Evolutionary conservation across 2,329 filamentous ascomycete genomes (phyloP).

Genomic region (Monascus ruber): DNA sequence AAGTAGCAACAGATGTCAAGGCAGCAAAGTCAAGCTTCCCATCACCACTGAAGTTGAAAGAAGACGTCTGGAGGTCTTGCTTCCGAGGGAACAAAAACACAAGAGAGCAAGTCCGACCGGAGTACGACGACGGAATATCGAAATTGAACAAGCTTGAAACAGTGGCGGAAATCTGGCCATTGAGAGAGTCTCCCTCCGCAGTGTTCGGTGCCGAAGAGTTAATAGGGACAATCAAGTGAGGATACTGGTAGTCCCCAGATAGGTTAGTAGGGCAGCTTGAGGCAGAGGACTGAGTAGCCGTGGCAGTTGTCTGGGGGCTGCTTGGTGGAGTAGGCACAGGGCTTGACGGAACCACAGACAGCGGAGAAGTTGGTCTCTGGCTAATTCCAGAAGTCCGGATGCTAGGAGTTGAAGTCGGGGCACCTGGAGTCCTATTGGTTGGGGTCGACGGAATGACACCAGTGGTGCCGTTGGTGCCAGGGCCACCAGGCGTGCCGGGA

Average conservation of each 20-base stretch:
- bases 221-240: conserved; percentile 53
- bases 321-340: conserved; percentile 1
- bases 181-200: conserved; percentile 43
- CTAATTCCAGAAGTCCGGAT: not conserved
- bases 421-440: not conserved
- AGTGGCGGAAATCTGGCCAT: conserved; percentile 43
- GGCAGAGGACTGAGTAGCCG: conserved; percentile 7
- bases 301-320: conserved; percentile 4
- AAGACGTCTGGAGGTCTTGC: conserved; percentile 47
- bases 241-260: conserved; percentile 41
- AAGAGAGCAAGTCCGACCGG: conserved; percentile 51
- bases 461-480: conserved; percentile 2
- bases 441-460: not conserved
- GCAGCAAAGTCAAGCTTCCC: conserved; percentile 44
- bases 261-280: conserved; percentile 36
- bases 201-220: conserved; percentile 43
- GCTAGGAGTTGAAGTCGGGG: not conserved
- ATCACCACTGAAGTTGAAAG: conserved; percentile 43
- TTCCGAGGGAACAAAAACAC: conserved; percentile 54
- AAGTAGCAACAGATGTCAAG: conserved; percentile 36
- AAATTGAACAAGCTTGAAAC: conserved; percentile 58
- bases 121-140: conserved; percentile 45
- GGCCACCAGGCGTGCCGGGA: not conserved
- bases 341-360: not conserved
- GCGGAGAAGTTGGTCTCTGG: not conserved